phyloP scores from a whole-genome alignment of 1,284 basidiomycete genomes.

The Rhizoctonia solani region DNA sequence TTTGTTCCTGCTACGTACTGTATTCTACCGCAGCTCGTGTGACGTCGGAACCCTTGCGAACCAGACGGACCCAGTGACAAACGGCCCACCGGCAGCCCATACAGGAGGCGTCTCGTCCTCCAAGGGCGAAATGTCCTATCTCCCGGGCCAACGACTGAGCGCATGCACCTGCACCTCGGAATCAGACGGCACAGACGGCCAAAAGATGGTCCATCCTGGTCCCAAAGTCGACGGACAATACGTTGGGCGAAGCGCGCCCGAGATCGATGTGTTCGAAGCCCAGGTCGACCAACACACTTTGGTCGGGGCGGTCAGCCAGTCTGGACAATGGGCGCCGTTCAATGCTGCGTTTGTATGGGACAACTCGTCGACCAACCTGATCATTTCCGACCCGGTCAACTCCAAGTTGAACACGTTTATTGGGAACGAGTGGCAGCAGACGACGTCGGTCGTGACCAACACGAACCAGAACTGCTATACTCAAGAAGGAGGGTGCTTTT shows the following conservation, averaged over 20 bases:
- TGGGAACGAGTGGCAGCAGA: constrained; percentile 59
- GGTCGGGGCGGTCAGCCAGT: constrained; percentile 63
- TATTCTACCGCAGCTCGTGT: constrained; percentile 45
- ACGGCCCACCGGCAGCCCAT: constrained; percentile 34
- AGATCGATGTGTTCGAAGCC: constrained; percentile 41
- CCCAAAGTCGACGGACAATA: constrained; percentile 43
- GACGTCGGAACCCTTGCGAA: constrained; percentile 53
- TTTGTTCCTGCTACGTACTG: neutral
- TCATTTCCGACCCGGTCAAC: constrained; percentile 50
- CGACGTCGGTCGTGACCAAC: constrained; percentile 59
- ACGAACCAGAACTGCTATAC: constrained; percentile 53
- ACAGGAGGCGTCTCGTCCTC: constrained; percentile 6
- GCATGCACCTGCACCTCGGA: constrained; percentile 59
- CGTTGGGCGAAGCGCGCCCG: constrained; percentile 37
- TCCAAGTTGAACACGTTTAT: constrained; percentile 57
- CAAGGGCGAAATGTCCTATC: constrained; percentile 52
- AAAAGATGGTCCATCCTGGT: constrained; percentile 47
- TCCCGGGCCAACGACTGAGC: constrained; percentile 58
- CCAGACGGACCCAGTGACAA: constrained; percentile 40
- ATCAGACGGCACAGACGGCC: constrained; percentile 33
- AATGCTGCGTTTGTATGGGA: constrained; percentile 51
- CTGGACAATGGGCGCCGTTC: constrained; percentile 57
- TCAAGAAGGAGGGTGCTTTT: constrained; percentile 50
- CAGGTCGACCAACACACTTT: constrained; percentile 38
- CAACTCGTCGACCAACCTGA: constrained; percentile 52